Evolutionary conservation across 768 basidiomycete genomes (phyloP), one percentile per base, ranked within the genome.

Genomic region (Hericium coralloides): DNA sequence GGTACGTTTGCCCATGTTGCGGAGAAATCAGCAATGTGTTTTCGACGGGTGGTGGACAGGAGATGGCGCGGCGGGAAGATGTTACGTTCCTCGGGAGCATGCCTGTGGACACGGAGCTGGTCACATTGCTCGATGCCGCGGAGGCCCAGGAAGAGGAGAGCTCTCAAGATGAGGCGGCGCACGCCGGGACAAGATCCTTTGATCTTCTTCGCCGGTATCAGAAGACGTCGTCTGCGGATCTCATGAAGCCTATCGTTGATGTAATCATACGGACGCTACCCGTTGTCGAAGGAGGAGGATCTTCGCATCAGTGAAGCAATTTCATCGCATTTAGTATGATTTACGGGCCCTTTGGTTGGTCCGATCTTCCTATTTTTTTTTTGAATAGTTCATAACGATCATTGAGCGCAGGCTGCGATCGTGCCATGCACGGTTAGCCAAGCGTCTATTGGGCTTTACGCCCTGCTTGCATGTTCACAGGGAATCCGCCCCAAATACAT

Each of bases 1-100:
- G 97, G 52, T 98, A 97, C 72, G 89, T 88, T 18, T 98, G 95
- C 67, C 97, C 97, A 48, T 97, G 95, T 68, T 98, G 97, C 68
- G 92, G 92, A 15, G 95, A 98, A 70, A 76, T 98, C 63, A 92
- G 85, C 74, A 92, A 95, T 69, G 82, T 97, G 55, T 99, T 98
- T 70, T 97, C 94, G 8, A 87, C 84, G 4, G 93, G 93, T 15
- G 97, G 97, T 2, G 97, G 95, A 1, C 83, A 87, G 70, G 88
- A 85, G 65, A 85, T 94, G 87, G 93, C 91, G 4, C 75, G 77
- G 59, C 79, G 78, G 52, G 90, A 95, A 65, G 79, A 76, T 1
- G 64, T 98, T 38, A 69, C 67, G 50, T 97, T 94, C 68, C 75
- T 99, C 55, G 97, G 97, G 12, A 80, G 88, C 45, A 75, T 99